A percentile compares a stretch with the other conserved stretches of the same genome.
These are phyloP conservation scores for Acorus gramineus DNA, from an alignment of 106 monocot species.

Conservation along the genomic window DNA sequence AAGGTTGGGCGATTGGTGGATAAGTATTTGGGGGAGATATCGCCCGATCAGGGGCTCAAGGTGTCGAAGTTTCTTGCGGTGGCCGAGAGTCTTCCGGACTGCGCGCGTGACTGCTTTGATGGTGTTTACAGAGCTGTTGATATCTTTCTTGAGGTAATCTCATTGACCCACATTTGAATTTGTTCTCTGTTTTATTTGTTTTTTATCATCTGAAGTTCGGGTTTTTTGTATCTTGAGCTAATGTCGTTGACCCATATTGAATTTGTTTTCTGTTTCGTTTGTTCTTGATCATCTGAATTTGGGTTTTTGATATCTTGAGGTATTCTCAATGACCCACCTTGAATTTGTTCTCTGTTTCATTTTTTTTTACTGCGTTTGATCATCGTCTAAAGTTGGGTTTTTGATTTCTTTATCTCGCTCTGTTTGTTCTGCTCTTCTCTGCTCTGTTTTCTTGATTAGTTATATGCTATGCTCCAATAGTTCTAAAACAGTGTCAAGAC, in stretches of 20 bases:
- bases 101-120: conserved; percentile 80
- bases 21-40: conserved; percentile 80
- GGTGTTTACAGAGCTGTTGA: conserved; percentile 87
- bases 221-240: background rate
- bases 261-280: background rate
- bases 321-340: no score
- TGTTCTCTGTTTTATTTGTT: background rate
- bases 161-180: background rate
- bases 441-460: no score
- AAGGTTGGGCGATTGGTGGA: conserved; percentile 80
- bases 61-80: conserved; percentile 61
- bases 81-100: conserved; percentile 87
- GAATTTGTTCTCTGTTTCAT: no score
- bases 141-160: conserved; percentile 78
- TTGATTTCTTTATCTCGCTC: no score
- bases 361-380: no score
- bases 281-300: background rate
- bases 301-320: background rate
- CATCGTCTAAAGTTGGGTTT: no score
- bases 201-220: background rate
- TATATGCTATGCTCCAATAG: no score
- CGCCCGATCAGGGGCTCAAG: conserved; percentile 77
- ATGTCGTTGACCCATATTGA: background rate
- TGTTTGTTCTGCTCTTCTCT: no score
- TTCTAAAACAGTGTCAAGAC: no score